Conservation (phyloP, 306 rosid species). For the Echinosophora koreensis region DNA sequence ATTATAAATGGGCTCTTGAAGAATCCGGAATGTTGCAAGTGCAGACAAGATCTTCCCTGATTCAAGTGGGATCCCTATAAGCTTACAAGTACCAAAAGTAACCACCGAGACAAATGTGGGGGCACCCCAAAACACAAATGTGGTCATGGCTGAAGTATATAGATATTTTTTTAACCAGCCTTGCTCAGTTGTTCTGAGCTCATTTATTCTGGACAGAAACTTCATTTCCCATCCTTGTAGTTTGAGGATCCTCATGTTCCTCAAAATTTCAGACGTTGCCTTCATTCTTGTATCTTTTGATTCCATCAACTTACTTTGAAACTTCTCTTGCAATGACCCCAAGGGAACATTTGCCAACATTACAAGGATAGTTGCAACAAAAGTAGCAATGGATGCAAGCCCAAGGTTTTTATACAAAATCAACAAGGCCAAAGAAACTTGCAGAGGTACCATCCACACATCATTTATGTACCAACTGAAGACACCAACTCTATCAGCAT, state of each 20-base stretch:
- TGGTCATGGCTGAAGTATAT: slow-evolving; percentile 45
- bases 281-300: slow-evolving; percentile 69
- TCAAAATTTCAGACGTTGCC: slow-evolving; percentile 64
- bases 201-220: slow-evolving; percentile 55
- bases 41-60: slow-evolving; percentile 66
- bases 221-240: slow-evolving; percentile 81
- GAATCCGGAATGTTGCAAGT: slow-evolving; percentile 62
- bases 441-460: slow-evolving; percentile 53
- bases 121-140: slow-evolving; percentile 58
- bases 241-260: slow-evolving; percentile 72
- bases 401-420: slow-evolving; percentile 64
- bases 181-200: slow-evolving; percentile 53
- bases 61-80: slow-evolving; percentile 63
- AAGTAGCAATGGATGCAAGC: slow-evolving; percentile 56
- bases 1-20: slow-evolving; percentile 55
- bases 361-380: slow-evolving; percentile 55
- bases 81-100: slow-evolving; percentile 60
- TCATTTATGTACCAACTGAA: slow-evolving; percentile 58
- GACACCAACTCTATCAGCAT: slow-evolving; percentile 60
- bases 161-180: slow-evolving; percentile 58
- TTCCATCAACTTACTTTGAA: slow-evolving; percentile 63
- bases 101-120: slow-evolving; percentile 64
- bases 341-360: slow-evolving; percentile 64
- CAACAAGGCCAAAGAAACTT: slow-evolving; percentile 54
- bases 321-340: slow-evolving; percentile 55